phyloP scores from a whole-genome alignment of 1,284 basidiomycete species.

The Trametes hirsuta region DNA sequence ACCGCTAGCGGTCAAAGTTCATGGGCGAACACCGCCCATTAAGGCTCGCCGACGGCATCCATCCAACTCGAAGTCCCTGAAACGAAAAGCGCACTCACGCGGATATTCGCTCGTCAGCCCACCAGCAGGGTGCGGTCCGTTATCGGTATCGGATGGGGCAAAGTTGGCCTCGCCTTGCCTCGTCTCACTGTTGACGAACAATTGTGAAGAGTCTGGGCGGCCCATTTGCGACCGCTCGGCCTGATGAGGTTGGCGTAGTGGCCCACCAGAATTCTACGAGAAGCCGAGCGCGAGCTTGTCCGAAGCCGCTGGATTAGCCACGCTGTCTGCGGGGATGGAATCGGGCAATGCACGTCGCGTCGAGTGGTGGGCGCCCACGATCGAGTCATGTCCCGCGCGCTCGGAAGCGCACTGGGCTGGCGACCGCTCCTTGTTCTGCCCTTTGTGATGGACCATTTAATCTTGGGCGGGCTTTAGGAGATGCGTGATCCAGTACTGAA shows the following conservation, averaged over 20 bases:
- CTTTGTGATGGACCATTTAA: slow-evolving; percentile 1
- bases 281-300: background rate
- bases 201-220: no score
- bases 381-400: slow-evolving; percentile 3
- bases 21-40: no score
- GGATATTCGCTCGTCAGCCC: no score
- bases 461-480: slow-evolving; percentile 2
- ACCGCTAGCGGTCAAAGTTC: background rate
- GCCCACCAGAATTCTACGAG: background rate
- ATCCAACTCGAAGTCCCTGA: no score
- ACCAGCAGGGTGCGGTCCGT: no score
- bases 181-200: no score
- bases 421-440: slow-evolving; percentile 1
- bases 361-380: slow-evolving; percentile 2
- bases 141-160: no score
- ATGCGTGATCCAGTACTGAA: background rate
- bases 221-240: background rate
- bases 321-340: background rate
- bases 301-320: background rate
- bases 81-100: no score
- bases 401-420: slow-evolving; percentile 9
- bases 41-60: no score
- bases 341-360: slow-evolving; percentile 7
- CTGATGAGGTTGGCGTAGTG: background rate
- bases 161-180: no score